Evolutionary conservation across 306 rosid genomes (phyloP).

Genomic region (Vigna reflexopilosa): DNA sequence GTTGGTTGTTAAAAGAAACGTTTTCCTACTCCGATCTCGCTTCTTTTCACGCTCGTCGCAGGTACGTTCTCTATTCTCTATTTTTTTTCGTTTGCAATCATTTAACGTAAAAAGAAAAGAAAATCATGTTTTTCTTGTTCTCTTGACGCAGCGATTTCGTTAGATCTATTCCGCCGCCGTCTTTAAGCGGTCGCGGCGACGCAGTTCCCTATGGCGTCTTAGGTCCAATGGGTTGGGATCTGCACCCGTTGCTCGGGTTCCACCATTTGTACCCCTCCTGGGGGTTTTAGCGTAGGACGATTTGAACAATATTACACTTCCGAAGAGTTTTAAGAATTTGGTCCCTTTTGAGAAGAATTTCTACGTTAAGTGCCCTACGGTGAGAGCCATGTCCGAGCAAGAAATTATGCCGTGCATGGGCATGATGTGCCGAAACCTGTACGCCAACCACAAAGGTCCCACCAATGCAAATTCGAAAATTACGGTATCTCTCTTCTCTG

Average conservation of each 20-base stretch:
- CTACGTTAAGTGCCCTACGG: conserved; percentile 64
- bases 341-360: conserved; percentile 90
- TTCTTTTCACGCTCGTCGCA: conserved; percentile 72
- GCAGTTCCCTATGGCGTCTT: conserved; percentile 39
- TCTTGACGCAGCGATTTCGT: conserved; percentile 56
- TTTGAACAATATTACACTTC: conserved; percentile 72
- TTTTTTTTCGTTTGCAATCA: background rate
- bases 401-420: conserved; percentile 80
- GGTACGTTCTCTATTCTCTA: conserved; percentile 43
- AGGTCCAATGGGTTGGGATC: conserved; percentile 49
- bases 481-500: too few species aligned
- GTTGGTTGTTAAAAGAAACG: too few species aligned
- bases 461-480: too few species aligned
- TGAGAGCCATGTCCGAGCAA: conserved; percentile 74
- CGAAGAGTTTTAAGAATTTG: conserved; percentile 73
- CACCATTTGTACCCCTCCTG: conserved; percentile 71
- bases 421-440: conserved; percentile 82
- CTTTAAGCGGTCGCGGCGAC: conserved; percentile 55
- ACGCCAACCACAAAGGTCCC: conserved; percentile 30
- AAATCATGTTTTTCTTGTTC: background rate
- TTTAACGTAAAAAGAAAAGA: background rate
- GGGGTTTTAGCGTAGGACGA: conserved; percentile 73
- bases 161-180: conserved; percentile 56
- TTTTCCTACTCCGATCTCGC: too few species aligned
- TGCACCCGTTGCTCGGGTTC: conserved; percentile 46